phyloP scores from a whole-genome alignment of 805 yeast genomes.

The Candida lessepsii region DNA sequence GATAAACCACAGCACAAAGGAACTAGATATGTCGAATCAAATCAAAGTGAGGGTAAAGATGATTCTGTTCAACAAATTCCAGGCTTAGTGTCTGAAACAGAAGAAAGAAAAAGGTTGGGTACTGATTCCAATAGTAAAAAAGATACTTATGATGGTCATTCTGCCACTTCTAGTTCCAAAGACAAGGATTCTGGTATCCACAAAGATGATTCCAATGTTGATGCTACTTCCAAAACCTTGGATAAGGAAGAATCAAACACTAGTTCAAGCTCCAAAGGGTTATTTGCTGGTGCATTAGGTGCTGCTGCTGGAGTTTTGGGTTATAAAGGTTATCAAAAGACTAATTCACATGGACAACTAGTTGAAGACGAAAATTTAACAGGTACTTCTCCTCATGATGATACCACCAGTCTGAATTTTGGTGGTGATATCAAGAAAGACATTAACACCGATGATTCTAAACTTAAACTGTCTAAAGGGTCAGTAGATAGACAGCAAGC shows the following conservation, averaged over 20 bases:
- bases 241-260: neutral
- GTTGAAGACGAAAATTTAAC: neutral
- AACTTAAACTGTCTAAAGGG: slow-evolving; percentile 7
- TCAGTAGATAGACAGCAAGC: slow-evolving; percentile 14
- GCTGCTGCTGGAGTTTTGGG: slow-evolving; percentile 17
- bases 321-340: slow-evolving; percentile 9
- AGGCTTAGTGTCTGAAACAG: slow-evolving; percentile 16
- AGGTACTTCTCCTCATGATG: too few relatives aligned
- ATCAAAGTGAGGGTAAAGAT: slow-evolving; percentile 1
- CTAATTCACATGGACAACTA: neutral
- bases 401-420: neutral
- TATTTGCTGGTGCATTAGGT: slow-evolving; percentile 10
- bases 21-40: neutral
- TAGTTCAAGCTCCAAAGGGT: slow-evolving; percentile 4
- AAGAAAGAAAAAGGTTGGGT: too few relatives aligned
- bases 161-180: too few relatives aligned
- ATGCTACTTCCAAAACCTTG: neutral
- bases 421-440: slow-evolving; percentile 1
- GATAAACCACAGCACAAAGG: slow-evolving; percentile 6
- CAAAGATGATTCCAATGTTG: neutral
- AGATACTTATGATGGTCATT: too few relatives aligned
- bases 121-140: neutral
- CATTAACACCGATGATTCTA: slow-evolving; percentile 1
- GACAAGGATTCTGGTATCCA: too few relatives aligned
- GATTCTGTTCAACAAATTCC: slow-evolving; percentile 16